Evolutionary conservation across 2,329 filamentous ascomycete genomes (phyloP).

Genomic region (Byssoonygena ceratinophila): DNA sequence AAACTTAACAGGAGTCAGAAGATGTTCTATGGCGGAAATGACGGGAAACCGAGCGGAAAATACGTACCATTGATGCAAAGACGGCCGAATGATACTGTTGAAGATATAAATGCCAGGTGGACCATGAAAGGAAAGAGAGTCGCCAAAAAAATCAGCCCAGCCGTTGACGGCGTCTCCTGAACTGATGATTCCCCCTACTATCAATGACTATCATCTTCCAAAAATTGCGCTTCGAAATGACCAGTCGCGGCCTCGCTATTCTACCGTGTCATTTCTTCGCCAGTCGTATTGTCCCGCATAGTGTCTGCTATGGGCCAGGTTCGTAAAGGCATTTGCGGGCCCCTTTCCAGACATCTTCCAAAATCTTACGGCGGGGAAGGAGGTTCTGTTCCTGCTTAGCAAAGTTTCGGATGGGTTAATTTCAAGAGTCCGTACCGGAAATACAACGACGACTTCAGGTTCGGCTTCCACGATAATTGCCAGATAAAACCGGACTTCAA

Average conservation of each 20-base stretch:
- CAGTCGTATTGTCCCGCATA: neutral
- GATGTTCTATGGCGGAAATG: slow-evolving; percentile 50
- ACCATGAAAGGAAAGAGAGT: slow-evolving; percentile 21
- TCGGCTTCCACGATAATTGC: slow-evolving; percentile 84
- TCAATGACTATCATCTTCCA: neutral
- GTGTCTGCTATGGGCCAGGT: slow-evolving; percentile 36
- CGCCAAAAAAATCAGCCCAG: slow-evolving; percentile 7
- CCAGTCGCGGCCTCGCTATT: neutral
- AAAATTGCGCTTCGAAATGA: neutral
- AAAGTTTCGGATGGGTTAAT: neutral
- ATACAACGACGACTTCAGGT: slow-evolving; percentile 84
- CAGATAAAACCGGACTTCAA: slow-evolving; percentile 82
- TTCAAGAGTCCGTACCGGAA: slow-evolving; percentile 49
- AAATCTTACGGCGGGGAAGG: slow-evolving; percentile 59
- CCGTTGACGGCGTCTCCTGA: neutral
- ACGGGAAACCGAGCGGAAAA: slow-evolving; percentile 43
- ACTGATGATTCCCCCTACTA: slow-evolving; percentile 8
- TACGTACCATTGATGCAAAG: slow-evolving; percentile 50
- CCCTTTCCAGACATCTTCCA: slow-evolving; percentile 87
- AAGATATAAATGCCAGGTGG: slow-evolving; percentile 54
- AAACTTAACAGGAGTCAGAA: slow-evolving; percentile 36
- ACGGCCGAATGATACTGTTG: slow-evolving; percentile 47
- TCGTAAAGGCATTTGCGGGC: slow-evolving; percentile 73
- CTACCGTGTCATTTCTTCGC: neutral
- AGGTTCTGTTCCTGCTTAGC: slow-evolving; percentile 40